A percentile compares a stretch with the other conserved stretches of the same genome.
phyloP scores from a whole-genome alignment of 371 early-diverging fungal genomes.

The Apophysomyces trapeziformis region DNA sequence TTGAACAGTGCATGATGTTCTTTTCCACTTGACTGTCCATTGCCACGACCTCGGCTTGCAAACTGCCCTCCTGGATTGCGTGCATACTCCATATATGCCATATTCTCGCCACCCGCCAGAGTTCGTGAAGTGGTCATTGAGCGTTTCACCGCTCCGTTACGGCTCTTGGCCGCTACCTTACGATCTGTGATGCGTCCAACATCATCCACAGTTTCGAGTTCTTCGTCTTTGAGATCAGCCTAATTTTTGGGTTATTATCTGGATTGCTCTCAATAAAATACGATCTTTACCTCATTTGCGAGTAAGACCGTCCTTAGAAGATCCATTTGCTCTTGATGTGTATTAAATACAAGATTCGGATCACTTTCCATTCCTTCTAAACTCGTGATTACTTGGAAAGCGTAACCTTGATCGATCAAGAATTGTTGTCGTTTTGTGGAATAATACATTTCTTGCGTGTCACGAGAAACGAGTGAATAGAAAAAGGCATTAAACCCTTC shows the following conservation, averaged over 20 bases:
- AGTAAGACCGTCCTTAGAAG: slow-evolving; percentile 88
- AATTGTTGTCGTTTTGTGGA: slow-evolving; percentile 99
- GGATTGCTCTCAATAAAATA: slow-evolving; percentile 28
- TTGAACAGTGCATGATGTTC: slow-evolving; percentile 77
- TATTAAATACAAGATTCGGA: slow-evolving; percentile 75
- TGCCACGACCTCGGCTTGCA: slow-evolving; percentile 44
- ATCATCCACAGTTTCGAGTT: slow-evolving; percentile 42
- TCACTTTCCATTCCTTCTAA: slow-evolving; percentile 82
- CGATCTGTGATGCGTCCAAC: slow-evolving; percentile 51
- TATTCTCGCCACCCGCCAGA: slow-evolving; percentile 90
- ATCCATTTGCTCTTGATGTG: slow-evolving; percentile 83
- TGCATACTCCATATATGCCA: slow-evolving; percentile 92
- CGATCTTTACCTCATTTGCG: slow-evolving; percentile 68
- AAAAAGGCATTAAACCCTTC: slow-evolving; percentile 98
- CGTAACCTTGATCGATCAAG: slow-evolving; percentile 99
- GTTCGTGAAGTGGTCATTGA: slow-evolving; percentile 75
- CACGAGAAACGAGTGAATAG: slow-evolving; percentile 97
- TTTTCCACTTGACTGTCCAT: slow-evolving; percentile 35
- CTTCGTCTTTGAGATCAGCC: slow-evolving; percentile 70
- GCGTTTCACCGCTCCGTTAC: slow-evolving; percentile 39
- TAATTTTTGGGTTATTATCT: slow-evolving; percentile 12
- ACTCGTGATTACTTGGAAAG: slow-evolving; percentile 94
- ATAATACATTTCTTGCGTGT: slow-evolving; percentile 99
- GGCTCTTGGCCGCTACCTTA: slow-evolving; percentile 45
- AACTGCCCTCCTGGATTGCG: slow-evolving; percentile 48